Evolutionary conservation across 2,329 filamentous ascomycete genomes (phyloP), one percentile per base, ranked within the genome.

Genomic region (Aspergillus sclerotialis): DNA sequence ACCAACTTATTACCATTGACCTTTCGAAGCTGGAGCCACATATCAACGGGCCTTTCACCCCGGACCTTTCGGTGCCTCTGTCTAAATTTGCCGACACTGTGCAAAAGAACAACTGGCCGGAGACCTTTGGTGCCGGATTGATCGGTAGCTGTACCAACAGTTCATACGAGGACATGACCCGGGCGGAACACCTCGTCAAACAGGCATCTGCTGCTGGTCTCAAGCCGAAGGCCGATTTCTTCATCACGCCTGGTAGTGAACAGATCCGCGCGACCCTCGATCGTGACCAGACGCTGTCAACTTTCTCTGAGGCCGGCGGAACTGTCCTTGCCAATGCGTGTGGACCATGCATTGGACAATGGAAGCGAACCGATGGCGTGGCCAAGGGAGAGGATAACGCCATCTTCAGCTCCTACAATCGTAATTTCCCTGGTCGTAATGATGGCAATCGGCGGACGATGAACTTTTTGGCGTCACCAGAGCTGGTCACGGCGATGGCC

Each of bases 141-240:
- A 98, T 98, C 56, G 92, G 92, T 40, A 94, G 88, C 68, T 98
- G 92, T 72, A 98, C 92, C 32, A 98, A 98, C 74, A 94, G 86
- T 61, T 96, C 92, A 2, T 98, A 96, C 62, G 84, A 95, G 65
- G 92, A 98, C 60, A 98, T 98, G 92, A 93, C 89, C 23, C 82
- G 90, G 42, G 86, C 89, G 10, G 90, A 95, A 65, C 80, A 88
- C 55, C 77, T 98, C 37, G 86, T 96, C 38, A 89, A 90, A 63
- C 89, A 95, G 62, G 92, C 92, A 7, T 75, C 81, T 33, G 79
- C 81, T 39, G 92, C 88, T n/a, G 92, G 92, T 11, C 71, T 98
- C 40, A 85, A 87, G 67, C 88, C 92, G 25, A 86, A 82, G 52
- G 79, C 86, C 2, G 84, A 89, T 56, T 95, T 98, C 67, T 95